Percentiles rank a stretch among this genome's conserved stretches.
Conservation (phyloP, 371 early-diverging fungal genomes). For the Mortierella sp. region DNA sequence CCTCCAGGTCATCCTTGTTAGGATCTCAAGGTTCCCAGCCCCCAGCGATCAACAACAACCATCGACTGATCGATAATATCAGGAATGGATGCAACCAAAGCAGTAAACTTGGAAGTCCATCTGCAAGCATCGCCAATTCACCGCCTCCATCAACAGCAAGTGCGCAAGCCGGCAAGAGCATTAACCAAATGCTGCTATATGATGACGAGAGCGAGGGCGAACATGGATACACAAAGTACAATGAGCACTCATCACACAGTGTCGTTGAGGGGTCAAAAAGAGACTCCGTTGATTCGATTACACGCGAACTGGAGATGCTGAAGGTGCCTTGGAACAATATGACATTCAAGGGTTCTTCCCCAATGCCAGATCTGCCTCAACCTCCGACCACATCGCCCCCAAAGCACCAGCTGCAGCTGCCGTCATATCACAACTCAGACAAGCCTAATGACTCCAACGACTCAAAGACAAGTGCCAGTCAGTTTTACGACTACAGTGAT, state of each 20-base stretch:
- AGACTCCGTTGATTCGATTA: slow-evolving; percentile 53
- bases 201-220: slow-evolving; percentile 2
- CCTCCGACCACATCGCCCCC: not conserved
- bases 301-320: slow-evolving; percentile 52
- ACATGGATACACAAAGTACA: too few species aligned
- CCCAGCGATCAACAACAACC: slow-evolving; percentile 8
- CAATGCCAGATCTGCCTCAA: not conserved
- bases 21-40: not conserved
- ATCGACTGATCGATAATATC: slow-evolving; percentile 15
- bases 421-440: not conserved
- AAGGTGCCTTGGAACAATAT: slow-evolving; percentile 52
- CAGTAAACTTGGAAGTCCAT: not conserved
- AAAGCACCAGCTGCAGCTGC: slow-evolving; percentile 20
- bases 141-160: not conserved
- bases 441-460: slow-evolving; percentile 7
- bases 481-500: slow-evolving; percentile 40
- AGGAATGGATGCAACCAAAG: slow-evolving; percentile 5
- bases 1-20: not conserved
- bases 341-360: slow-evolving; percentile 1
- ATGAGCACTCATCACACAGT: too few species aligned
- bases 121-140: too few species aligned
- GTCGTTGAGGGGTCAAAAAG: too few species aligned
- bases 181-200: slow-evolving; percentile 1
- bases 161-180: not conserved
- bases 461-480: not conserved